Evolutionary conservation across 1,284 basidiomycete species (phyloP).

Genomic region (Rhodotorula sp.): DNA sequence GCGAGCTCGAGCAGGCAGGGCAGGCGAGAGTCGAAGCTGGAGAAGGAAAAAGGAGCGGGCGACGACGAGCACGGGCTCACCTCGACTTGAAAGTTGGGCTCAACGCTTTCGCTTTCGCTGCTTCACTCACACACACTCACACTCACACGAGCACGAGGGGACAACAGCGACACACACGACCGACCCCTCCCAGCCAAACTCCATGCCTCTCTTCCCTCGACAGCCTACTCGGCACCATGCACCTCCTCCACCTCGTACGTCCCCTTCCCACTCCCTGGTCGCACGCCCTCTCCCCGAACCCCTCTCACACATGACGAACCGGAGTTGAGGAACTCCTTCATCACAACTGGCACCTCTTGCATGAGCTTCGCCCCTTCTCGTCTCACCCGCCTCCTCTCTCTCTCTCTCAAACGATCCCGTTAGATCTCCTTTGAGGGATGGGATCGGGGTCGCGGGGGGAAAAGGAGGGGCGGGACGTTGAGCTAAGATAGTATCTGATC

Average conservation of each 20-base stretch:
- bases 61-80: background rate
- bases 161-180: background rate
- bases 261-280: background rate
- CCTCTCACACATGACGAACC: conserved; percentile 5
- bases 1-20: conserved; percentile 3
- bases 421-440: too few relatives aligned
- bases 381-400: too few relatives aligned
- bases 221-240: background rate
- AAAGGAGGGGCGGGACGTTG: too few relatives aligned
- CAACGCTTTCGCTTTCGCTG: background rate
- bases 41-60: background rate
- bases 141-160: background rate
- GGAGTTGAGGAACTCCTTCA: conserved; percentile 7
- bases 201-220: too few relatives aligned
- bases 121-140: background rate
- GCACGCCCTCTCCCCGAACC: background rate
- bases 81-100: background rate
- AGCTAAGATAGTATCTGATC: too few relatives aligned
- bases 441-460: too few relatives aligned
- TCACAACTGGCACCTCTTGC: conserved; percentile 14
- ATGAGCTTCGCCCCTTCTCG: background rate
- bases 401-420: too few relatives aligned
- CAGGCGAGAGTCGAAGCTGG: conserved; percentile 1
- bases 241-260: background rate
- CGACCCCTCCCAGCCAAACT: too few relatives aligned